These are phyloP conservation scores for Leccinum laetum DNA, from an alignment of 1,284 basidiomycete genomes.

Conservation along the genomic window DNA sequence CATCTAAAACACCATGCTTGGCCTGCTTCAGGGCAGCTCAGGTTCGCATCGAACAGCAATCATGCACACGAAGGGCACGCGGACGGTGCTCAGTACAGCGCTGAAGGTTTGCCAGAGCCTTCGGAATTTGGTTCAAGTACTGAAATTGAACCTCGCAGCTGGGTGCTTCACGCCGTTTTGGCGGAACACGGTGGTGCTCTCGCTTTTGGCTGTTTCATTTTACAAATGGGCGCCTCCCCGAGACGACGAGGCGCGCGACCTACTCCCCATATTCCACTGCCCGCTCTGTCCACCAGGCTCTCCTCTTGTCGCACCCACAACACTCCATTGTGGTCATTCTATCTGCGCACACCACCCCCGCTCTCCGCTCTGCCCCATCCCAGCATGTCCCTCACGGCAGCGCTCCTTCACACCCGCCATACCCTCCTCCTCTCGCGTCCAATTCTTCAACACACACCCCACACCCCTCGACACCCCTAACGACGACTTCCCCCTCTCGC, in stretches of 20 bases:
- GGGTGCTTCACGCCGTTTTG: conserved; percentile 65
- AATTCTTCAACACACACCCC: conserved; percentile 31
- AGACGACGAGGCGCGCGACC: conserved; percentile 45
- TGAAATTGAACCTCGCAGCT: conserved; percentile 19
- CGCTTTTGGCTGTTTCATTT: conserved; percentile 47
- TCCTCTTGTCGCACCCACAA: conserved; percentile 44
- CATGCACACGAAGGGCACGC: conserved; percentile 37
- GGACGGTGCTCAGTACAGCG: conserved; percentile 46
- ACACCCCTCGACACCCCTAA: conserved; percentile 13
- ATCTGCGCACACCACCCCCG: conserved; percentile 38
- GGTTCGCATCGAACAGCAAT: conserved; percentile 39
- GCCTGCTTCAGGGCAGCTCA: conserved; percentile 29
- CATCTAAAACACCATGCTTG: conserved; percentile 26
- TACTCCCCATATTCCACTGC: conserved; percentile 38
- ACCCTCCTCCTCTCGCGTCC: conserved; percentile 35
- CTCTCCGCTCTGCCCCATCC: conserved; percentile 25
- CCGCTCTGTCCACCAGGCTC: conserved; percentile 39
- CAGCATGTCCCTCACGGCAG: conserved; percentile 14
- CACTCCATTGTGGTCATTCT: conserved; percentile 58
- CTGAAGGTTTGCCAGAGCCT: conserved; percentile 50
- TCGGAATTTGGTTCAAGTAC: conserved; percentile 5
- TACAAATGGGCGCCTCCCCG: conserved; percentile 69
- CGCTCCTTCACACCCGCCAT: conserved; percentile 22
- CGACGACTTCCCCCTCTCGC: conserved; percentile 13
- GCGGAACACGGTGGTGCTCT: conserved; percentile 54